Base-by-base conservation (phyloP, 768 basidiomycete genomes). In the Exidia glandulosa region DNA sequence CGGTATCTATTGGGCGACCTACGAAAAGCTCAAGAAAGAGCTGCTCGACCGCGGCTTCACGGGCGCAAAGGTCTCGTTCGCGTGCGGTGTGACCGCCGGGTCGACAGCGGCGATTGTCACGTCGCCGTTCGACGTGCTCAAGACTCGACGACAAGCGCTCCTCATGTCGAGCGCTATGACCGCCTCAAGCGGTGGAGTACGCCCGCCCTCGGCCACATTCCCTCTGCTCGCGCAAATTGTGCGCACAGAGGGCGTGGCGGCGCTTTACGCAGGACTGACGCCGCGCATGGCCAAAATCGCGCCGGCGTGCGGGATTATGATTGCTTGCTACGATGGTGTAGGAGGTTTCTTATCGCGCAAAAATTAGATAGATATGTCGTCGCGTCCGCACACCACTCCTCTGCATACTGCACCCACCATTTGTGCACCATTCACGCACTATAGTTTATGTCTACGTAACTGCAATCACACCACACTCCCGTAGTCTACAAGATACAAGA, bases 281-380 rank as follows among this genome's bases (percentile, higher is more conserved):
- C 95, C 95, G 57, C 85, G 96, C 37, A 84, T 94, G 57, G 92
- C 85, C 47, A 99, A 98, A 73, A 95, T 96, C 63, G 92, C 92
- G 12, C 96, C 96, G 37, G 96, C 95, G 45, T 99, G 96, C 72
- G 95, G 95, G 27, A 87, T 99, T 64, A 97, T 98, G 95, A 96
- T 97, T 70, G 84, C 90, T 59, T 94, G 87, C 71, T 98, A 87
- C 69, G 94, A 98, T n/a, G n/a, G n/a, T n/a, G n/a, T n/a, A n/a
- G n/a, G n/a, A n/a, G n/a, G n/a, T n/a, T n/a, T n/a, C n/a, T n/a
- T n/a, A n/a, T n/a, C n/a, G n/a, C n/a, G n/a, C n/a, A n/a, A n/a
- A n/a, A n/a, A n/a, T n/a, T n/a, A n/a, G n/a, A n/a, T n/a, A n/a
- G n/a, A n/a, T n/a, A n/a, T n/a, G n/a, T n/a, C n/a, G n/a, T n/a